Base-by-base conservation (phyloP, 2,329 filamentous ascomycete species). In the Aspergillus thermomutatus region DNA sequence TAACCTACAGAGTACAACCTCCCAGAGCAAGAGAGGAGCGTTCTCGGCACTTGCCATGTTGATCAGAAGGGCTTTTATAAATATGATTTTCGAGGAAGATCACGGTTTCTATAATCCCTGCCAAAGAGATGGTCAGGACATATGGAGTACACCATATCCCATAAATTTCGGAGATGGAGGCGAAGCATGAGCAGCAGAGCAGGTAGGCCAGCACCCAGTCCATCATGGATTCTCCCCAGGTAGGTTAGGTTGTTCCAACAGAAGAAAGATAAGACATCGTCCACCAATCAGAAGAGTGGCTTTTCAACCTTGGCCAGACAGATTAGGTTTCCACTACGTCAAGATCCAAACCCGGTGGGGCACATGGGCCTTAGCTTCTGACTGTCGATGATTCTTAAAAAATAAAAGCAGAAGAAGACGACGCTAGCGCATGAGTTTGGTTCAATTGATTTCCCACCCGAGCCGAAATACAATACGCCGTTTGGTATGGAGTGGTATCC, bases 301-400 rank as follows among this genome's bases (percentile, higher is more conserved):
- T 68, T 72, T 70, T 58, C 67, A 67, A 72, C 60, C 56, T 61
- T 64, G 53, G 55, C 63, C 63, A 64, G 61, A 61, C 25, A 66
- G 69, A 72, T 72, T 71, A 72, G 66, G 60, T 67, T 71, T 68
- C 52, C 59, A 57, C 69, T 71, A 73, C 69, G 71, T 73, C 69
- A 72, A 70, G 68, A 70, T 68, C 66, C 63, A 68, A 46, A 63
- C 55, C 45, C 11, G 51, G 63, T 64, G 65, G 60, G 59, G 61
- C 58, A 31, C 53, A 56, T 49, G 31, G 52, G 54, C 54, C 53
- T 50, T 54, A 59, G 43, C 43, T 54, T 52, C 50, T 43, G 49
- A 19, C 31, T 37, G 31, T 37, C 6, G 31, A 41, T 50, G 50
- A 46, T 54, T 23, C 34, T 47, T 48, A 55, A 55, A 49, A 58